Evolutionary conservation across 768 basidiomycete genomes (phyloP).

Genomic region (Kondoa subrosea): DNA sequence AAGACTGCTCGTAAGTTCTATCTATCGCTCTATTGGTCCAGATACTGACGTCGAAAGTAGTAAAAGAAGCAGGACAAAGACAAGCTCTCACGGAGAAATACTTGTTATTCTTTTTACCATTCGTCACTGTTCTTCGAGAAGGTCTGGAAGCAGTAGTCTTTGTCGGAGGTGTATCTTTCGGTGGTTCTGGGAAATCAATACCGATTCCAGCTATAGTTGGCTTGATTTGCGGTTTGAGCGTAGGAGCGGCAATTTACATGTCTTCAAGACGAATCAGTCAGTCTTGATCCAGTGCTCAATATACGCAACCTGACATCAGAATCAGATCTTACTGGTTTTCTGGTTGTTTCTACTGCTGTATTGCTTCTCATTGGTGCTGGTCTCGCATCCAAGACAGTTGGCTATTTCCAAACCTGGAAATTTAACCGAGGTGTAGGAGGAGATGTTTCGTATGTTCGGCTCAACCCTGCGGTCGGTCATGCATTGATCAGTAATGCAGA

Average conservation of each 20-base stretch:
- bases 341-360: constrained; percentile 78
- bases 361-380: constrained; percentile 87
- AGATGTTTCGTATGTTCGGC: constrained; percentile 36
- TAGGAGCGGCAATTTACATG: constrained; percentile 39
- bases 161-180: constrained; percentile 47
- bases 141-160: constrained; percentile 87
- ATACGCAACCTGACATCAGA: constrained; percentile 52
- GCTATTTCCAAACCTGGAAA: constrained; percentile 51
- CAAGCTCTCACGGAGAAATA: constrained; percentile 40
- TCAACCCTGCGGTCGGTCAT: not conserved
- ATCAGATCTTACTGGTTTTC: constrained; percentile 73
- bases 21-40: not conserved
- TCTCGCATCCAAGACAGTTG: constrained; percentile 63
- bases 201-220: constrained; percentile 82
- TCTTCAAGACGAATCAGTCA: not conserved
- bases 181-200: constrained; percentile 61
- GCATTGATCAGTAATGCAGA: not conserved
- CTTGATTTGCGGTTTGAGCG: constrained; percentile 53
- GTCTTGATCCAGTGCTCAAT: no score
- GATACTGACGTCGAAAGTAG: constrained; percentile 16
- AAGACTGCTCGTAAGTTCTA: constrained; percentile 16
- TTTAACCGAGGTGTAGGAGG: constrained; percentile 47
- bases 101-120: constrained; percentile 72
- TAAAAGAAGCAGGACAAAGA: constrained; percentile 23
- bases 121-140: constrained; percentile 84